Conservation (phyloP, 495 filamentous ascomycete genomes). For the Ramalina peruviana region DNA sequence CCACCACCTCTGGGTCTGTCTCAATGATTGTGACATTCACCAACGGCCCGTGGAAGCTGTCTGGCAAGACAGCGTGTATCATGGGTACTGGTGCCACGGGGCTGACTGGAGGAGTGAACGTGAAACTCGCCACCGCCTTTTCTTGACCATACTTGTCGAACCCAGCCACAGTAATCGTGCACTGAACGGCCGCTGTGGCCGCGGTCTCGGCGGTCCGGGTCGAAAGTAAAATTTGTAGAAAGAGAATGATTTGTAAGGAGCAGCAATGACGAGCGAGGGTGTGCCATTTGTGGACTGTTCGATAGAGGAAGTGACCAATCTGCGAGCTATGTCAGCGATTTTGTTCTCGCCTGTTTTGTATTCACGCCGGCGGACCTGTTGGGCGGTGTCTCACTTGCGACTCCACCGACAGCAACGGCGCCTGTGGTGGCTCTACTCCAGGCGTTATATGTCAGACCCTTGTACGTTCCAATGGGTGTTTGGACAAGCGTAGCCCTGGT, state of each 20-base stretch:
- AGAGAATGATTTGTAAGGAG: neutral
- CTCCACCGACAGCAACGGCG: neutral
- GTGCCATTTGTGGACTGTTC: neutral
- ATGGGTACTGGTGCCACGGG: neutral
- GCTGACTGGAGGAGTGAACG: neutral
- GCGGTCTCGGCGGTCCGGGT: neutral
- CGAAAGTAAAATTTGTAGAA: neutral
- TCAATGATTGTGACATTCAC: slow-evolving; percentile 1
- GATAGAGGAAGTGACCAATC: neutral
- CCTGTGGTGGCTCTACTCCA: neutral
- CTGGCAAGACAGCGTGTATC: neutral
- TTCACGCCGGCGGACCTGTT: neutral
- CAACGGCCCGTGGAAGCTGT: neutral
- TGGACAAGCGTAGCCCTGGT: too few relatives aligned
- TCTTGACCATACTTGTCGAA: neutral
- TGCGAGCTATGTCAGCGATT: neutral
- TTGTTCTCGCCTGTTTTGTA: neutral
- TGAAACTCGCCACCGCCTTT: neutral
- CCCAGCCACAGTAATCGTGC: slow-evolving; percentile 1
- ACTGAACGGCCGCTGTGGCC: neutral
- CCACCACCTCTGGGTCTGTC: neutral
- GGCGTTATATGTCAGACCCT: neutral
- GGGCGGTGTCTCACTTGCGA: neutral
- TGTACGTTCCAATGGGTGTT: neutral
- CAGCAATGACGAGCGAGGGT: neutral